Evolutionary conservation across 208 protist genomes (phyloP).

Genomic region (Leptomonas pyrrhocoris): DNA sequence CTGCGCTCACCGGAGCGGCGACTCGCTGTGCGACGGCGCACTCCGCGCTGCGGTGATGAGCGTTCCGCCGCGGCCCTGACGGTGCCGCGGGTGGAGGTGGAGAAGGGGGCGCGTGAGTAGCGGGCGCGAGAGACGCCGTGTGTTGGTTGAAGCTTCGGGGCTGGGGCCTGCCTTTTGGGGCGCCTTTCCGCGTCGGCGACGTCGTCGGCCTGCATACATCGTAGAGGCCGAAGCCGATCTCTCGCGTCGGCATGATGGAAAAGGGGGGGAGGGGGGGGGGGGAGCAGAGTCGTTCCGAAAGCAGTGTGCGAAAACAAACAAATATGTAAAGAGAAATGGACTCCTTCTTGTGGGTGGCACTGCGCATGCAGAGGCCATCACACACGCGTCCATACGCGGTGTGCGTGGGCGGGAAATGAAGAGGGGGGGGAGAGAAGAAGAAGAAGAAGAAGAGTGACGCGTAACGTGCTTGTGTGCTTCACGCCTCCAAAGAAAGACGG

Average conservation of each 20-base stretch:
- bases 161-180: constrained; percentile 8
- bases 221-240: constrained; percentile 22
- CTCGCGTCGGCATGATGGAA: constrained; percentile 1
- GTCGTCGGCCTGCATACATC: constrained; percentile 14
- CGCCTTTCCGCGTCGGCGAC: constrained; percentile 21
- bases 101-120: neutral
- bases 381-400: no score
- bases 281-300: no score
- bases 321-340: no score
- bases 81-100: neutral
- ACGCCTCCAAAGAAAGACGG: no score
- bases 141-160: neutral
- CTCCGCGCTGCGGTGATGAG: neutral
- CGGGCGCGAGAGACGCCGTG: neutral
- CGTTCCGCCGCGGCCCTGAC: neutral
- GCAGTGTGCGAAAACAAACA: no score
- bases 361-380: no score
- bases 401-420: no score
- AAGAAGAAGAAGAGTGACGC: no score
- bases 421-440: no score
- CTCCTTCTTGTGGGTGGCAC: no score
- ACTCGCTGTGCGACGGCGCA: neutral
- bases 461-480: no score
- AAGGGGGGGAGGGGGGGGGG: no score
- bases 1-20: neutral